Percentiles rank a stretch among this genome's conserved stretches.
These are phyloP conservation scores for Noccaea caerulescens DNA, from an alignment of 345 rosid species.

Conservation along the genomic window DNA sequence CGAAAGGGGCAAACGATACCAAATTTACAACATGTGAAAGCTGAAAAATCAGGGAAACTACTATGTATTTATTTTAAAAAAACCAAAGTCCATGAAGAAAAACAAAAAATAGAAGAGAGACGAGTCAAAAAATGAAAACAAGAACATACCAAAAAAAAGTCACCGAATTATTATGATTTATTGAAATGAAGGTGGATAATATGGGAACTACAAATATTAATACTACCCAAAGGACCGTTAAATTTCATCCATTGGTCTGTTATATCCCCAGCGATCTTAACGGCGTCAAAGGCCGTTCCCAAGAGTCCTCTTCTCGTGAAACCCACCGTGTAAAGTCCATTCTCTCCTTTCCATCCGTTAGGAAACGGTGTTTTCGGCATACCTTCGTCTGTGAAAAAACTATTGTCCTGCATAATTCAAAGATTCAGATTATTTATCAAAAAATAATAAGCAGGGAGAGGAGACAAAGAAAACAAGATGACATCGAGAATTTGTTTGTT, in stretches of 20 bases:
- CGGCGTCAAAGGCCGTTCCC: slow-evolving; percentile 80
- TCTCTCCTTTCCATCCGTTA: slow-evolving; percentile 81
- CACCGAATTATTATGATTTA: slow-evolving; percentile 17
- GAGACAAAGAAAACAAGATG: slow-evolving; percentile 6
- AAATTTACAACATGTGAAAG: slow-evolving; percentile 25
- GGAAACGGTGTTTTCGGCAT: slow-evolving; percentile 90
- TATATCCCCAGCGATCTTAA: slow-evolving; percentile 67
- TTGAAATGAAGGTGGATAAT: slow-evolving; percentile 41
- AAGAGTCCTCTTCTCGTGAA: slow-evolving; percentile 82
- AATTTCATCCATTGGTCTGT: slow-evolving; percentile 56
- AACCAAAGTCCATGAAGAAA: background rate
- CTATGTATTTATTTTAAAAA: no score
- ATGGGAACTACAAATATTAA: slow-evolving; percentile 49
- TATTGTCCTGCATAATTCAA: slow-evolving; percentile 52
- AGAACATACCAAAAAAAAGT: background rate
- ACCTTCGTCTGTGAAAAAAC: slow-evolving; percentile 79
- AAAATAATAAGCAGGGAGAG: background rate
- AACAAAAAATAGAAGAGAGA: background rate
- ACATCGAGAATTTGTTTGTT: background rate
- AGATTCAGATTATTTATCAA: background rate
- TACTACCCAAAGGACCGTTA: slow-evolving; percentile 32
- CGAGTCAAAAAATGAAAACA: slow-evolving; percentile 12
- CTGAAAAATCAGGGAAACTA: background rate
- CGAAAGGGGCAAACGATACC: background rate
- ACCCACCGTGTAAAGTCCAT: slow-evolving; percentile 87